A percentile compares a stretch with the other conserved stretches of the same genome.
Conservation (phyloP, 495 filamentous ascomycete genomes). For the Tetracladium setigerum region DNA sequence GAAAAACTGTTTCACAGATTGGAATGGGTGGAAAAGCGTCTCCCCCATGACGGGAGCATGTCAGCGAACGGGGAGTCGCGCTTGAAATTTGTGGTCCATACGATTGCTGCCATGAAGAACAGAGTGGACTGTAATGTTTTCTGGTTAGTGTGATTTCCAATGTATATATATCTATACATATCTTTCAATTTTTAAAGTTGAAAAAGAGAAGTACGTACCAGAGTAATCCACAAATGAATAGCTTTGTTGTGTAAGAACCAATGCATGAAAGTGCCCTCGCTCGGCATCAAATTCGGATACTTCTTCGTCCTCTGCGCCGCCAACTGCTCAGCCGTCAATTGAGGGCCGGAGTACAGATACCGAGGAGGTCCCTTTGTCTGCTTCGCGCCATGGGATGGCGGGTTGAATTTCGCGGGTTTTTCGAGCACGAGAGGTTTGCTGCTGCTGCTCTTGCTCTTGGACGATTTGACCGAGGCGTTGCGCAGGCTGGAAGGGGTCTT, state of each 20-base stretch:
- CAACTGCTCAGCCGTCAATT: conserved; percentile 48
- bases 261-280: conserved; percentile 63
- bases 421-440: conserved; percentile 56
- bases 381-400: conserved; percentile 71
- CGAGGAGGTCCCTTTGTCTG: conserved; percentile 42
- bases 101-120: conserved; percentile 54
- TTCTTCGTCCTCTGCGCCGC: conserved; percentile 52
- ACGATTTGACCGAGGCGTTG: conserved; percentile 26
- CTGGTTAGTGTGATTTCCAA: not conserved
- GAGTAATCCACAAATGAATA: conserved; percentile 71
- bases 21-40: conserved; percentile 55
- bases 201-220: conserved; percentile 44
- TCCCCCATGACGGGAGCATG: conserved; percentile 57
- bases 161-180: not conserved
- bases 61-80: conserved; percentile 62
- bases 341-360: conserved; percentile 68
- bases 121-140: conserved; percentile 59
- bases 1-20: conserved; percentile 44
- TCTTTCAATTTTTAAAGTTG: too few relatives aligned
- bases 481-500: conserved; percentile 24
- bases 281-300: conserved; percentile 78
- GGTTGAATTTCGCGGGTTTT: conserved; percentile 76
- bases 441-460: conserved; percentile 10
- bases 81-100: conserved; percentile 64
- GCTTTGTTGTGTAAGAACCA: conserved; percentile 64